phyloP scores from a whole-genome alignment of 371 early-diverging fungal genomes.

The Mucor circinelloides region DNA sequence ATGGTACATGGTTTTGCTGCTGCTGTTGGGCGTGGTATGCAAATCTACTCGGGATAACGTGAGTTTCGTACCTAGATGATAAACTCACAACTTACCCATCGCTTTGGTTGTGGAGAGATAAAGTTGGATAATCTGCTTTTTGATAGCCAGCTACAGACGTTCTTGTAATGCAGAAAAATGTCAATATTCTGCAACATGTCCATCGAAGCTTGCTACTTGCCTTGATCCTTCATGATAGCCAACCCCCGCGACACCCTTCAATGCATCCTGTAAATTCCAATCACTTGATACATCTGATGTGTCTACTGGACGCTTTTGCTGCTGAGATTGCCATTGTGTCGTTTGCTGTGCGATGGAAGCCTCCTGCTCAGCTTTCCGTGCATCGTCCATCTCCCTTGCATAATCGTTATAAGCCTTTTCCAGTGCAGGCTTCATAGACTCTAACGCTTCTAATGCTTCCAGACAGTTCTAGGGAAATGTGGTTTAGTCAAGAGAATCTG shows the following conservation, averaged over 20 bases:
- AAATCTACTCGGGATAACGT: constrained; percentile 6
- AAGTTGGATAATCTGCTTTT: constrained; percentile 28
- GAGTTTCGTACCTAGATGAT: neutral
- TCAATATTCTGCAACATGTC: neutral
- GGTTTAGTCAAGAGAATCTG: neutral
- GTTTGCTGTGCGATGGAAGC: constrained; percentile 1
- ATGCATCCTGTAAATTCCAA: constrained; percentile 51
- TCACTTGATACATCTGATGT: constrained; percentile 3
- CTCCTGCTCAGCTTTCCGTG: constrained; percentile 5
- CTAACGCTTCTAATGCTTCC: constrained; percentile 52
- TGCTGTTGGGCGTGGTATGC: constrained; percentile 17
- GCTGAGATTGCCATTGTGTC: constrained; percentile 2
- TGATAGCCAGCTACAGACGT: neutral
- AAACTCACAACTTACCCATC: constrained; percentile 27
- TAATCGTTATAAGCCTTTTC: constrained; percentile 26
- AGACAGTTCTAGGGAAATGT: constrained; percentile 40
- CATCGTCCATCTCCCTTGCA: constrained; percentile 11
- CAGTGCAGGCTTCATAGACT: constrained; percentile 46
- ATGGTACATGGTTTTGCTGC: neutral
- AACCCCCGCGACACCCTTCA: constrained; percentile 48
- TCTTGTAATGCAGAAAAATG: neutral
- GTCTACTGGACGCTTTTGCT: neutral
- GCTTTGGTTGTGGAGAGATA: constrained; percentile 31
- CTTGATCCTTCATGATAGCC: constrained; percentile 8
- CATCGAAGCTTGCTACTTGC: neutral